These are phyloP conservation scores for Handroanthus guayacan DNA, from an alignment of 257 asterid species.

Conservation along the genomic window DNA sequence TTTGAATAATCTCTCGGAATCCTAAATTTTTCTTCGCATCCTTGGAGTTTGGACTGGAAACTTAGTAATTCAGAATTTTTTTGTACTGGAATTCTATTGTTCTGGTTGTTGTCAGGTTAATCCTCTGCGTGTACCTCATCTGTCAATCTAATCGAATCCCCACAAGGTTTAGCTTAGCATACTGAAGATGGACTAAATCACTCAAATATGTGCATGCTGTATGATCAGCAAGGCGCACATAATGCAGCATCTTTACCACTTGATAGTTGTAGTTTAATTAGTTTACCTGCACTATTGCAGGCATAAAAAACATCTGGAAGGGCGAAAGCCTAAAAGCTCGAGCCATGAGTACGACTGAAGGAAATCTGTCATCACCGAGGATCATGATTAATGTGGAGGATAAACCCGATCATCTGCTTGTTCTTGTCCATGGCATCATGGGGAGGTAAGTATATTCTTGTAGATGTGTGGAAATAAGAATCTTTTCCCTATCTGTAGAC, in stretches of 20 bases:
- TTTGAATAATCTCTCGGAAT: not conserved
- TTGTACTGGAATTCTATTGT: not conserved
- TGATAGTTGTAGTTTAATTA: not conserved
- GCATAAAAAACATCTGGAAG: constrained; percentile 47
- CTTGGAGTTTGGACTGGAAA: not conserved
- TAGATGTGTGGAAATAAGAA: constrained; percentile 22
- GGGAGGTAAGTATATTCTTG: constrained; percentile 53
- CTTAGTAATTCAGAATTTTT: not conserved
- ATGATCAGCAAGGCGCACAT: not conserved
- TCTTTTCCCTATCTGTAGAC: not conserved
- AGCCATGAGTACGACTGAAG: constrained; percentile 48
- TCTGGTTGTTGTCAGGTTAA: not conserved
- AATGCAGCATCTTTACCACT: constrained; percentile 7
- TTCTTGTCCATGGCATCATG: constrained; percentile 68
- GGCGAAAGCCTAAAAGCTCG: constrained; percentile 39
- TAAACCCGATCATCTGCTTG: constrained; percentile 61
- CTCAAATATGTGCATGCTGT: not conserved
- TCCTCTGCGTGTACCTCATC: not conserved
- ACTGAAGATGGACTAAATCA: constrained; percentile 9
- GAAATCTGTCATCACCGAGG: constrained; percentile 43
- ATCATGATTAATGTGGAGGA: constrained; percentile 40
- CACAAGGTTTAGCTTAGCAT: not conserved
- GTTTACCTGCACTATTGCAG: constrained; percentile 39
- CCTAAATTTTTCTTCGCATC: not conserved
- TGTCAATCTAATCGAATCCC: not conserved